Evolutionary conservation across 73 alveolate genomes (phyloP), one percentile per base, ranked within the genome.

Genomic region (Tetrahymena borealis): DNA sequence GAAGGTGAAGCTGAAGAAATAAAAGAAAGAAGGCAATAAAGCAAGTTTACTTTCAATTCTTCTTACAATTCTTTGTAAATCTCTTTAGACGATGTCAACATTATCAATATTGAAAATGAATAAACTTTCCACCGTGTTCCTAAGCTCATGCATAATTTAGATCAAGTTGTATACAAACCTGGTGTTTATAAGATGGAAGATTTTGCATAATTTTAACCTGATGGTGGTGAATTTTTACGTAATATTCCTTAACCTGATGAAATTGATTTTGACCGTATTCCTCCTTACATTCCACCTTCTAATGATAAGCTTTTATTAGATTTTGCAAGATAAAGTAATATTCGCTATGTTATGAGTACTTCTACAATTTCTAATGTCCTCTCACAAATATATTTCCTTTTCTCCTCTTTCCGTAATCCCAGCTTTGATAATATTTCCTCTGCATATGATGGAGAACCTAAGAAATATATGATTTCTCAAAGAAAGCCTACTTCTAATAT

Each of bases 401-500:
- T 97, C 11, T 90, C 97, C 8, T 96, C 97, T 78, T 97, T 96
- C 93, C 95, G 96, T 78, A 90, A 96, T 36, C 99, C 99, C 38
- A 97, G 95, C 92, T 96, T 97, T 90, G 91, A 93, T 37, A 91
- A 96, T 39, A 79, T 97, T 12, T 79, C 94, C 32, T 95, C 95
- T 78, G 85, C 95, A 0, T 96, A 90, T 90, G 97, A 95, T 38
- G 94, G 94, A 78, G 98, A 95, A 85, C 98, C 98, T 12, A 91
- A 93, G 43, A 97, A 96, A 93, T 96, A 94, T 94, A 97, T 97
- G 99, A 79, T 96, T 35, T 96, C 98, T 13, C 91, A 97, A 79
- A 93, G 99, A 90, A 97, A 97, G 91, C 99, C 99, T 28, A 96
- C 78, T 90, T 94, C 98, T 16, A 95, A 93, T 15, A 95, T 94